Evolutionary conservation across 2,329 filamentous ascomycete species (phyloP).

Genomic region (Monosporascus sp.): DNA sequence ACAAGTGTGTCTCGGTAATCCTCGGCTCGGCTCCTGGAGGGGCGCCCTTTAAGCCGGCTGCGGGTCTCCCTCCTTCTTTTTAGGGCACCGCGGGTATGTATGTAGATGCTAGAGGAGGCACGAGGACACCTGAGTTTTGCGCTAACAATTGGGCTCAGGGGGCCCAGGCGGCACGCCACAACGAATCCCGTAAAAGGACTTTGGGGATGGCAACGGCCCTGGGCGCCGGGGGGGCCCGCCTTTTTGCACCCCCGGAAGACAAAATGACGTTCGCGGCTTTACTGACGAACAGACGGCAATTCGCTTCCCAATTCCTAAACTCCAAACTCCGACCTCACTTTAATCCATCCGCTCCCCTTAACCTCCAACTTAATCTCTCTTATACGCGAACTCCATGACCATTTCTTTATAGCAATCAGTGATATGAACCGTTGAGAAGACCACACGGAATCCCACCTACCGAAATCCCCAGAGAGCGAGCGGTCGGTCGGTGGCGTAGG

Average conservation of each 20-base stretch:
- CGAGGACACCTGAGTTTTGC: background rate
- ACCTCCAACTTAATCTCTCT: no score
- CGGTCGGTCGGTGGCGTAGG: conserved; percentile 27
- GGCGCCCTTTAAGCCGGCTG: background rate
- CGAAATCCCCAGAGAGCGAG: background rate
- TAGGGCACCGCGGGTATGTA: background rate
- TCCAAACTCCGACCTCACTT: no score
- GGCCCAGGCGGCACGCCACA: background rate
- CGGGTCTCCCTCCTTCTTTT: background rate
- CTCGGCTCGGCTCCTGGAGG: conserved; percentile 19
- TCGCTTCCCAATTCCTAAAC: no score
- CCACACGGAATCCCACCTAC: no score
- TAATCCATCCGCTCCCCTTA: no score
- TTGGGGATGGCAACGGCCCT: background rate
- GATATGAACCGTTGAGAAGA: no score
- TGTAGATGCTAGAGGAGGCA: background rate
- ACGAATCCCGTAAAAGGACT: background rate
- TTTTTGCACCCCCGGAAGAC: background rate
- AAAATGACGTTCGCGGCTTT: background rate
- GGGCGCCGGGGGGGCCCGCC: background rate
- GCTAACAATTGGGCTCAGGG: background rate
- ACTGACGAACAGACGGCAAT: no score
- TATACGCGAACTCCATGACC: no score
- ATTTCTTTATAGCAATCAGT: no score
- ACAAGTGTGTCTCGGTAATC: conserved; percentile 22